Base-by-base conservation (phyloP, 2,329 filamentous ascomycete genomes). In the Lachnellula hyalina region DNA sequence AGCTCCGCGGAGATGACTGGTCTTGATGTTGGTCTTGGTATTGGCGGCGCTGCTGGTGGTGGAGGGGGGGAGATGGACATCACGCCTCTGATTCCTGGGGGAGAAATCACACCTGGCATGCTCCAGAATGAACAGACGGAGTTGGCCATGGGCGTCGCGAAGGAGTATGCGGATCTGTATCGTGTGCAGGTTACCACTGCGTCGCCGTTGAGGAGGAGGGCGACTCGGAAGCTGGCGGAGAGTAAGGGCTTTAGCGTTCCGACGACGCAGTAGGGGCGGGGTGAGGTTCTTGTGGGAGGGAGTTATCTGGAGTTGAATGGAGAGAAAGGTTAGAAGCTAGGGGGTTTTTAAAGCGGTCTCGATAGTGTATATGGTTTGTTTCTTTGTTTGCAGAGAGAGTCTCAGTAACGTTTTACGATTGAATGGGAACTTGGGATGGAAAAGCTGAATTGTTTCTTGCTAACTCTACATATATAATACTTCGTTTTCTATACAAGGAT, bases 291-390 rank as follows among this genome's bases (percentile, higher is more conserved):
- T n/a, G 6, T 32, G 25, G 32, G 19, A 3, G 42, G 32, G 0
- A 78, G 76, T 45, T 77, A 84, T 0, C 40, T 42, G 40, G 21
- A 21, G 2, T 25, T 25, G 25, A 25, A 25, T 25, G 25, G 25
- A 25, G 25, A 8, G 25, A 25, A 8, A 25, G 5, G 25, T 25
- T 25, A 25, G 25, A 25, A 25, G 25, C 21, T 21, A 3, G 25
- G 25, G 25, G 25, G 1, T 6, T 25, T 25, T 9, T 28, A 7
- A 28, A 28, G 7, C 2, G 28, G 28, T 28, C 7, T 28, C 9
- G 28, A 28, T 28, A 9, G 28, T 7, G 25, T 1, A 25, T 25
- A 8, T 25, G 5, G 25, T 25, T 8, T 25, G 25, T 21, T 21
- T 21, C 3, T 21, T 21, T 21, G 21, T 21, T 21, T 21, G 21